Evolutionary conservation across 345 rosid genomes (phyloP).

Genomic region (Gossypium longicalyx): DNA sequence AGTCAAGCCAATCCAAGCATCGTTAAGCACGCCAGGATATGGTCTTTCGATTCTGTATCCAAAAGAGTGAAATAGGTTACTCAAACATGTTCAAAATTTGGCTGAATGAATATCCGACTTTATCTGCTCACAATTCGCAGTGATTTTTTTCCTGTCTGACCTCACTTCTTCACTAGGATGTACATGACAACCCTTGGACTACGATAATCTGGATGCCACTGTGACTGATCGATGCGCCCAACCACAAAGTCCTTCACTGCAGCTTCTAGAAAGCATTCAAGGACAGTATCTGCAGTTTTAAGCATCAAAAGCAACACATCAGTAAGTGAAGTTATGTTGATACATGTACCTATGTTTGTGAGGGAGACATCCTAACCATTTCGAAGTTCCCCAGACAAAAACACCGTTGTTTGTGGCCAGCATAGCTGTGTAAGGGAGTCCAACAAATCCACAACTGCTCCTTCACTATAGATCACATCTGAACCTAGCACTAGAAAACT

Average conservation of each 20-base stretch:
- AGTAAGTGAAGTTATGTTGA: background rate
- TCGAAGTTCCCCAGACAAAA: constrained; percentile 76
- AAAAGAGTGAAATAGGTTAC: background rate
- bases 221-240: constrained; percentile 69
- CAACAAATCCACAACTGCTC: constrained; percentile 69
- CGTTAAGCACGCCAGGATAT: background rate
- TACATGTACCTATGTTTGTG: background rate
- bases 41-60: background rate
- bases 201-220: constrained; percentile 82
- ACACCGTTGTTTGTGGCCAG: constrained; percentile 65
- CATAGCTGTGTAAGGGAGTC: constrained; percentile 60
- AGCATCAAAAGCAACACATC: background rate
- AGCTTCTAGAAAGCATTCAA: constrained; percentile 72
- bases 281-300: constrained; percentile 55
- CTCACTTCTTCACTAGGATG: constrained; percentile 60
- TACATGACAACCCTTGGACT: constrained; percentile 71
- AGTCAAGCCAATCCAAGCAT: background rate
- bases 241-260: constrained; percentile 60
- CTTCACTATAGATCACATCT: constrained; percentile 88
- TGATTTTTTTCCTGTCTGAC: background rate
- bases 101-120: background rate
- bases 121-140: background rate
- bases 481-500: constrained; percentile 64
- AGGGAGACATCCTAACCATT: constrained; percentile 45
- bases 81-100: background rate